phyloP scores from a whole-genome alignment of 176 grass and related monocot genomes.

The Guadua angustifolia region DNA sequence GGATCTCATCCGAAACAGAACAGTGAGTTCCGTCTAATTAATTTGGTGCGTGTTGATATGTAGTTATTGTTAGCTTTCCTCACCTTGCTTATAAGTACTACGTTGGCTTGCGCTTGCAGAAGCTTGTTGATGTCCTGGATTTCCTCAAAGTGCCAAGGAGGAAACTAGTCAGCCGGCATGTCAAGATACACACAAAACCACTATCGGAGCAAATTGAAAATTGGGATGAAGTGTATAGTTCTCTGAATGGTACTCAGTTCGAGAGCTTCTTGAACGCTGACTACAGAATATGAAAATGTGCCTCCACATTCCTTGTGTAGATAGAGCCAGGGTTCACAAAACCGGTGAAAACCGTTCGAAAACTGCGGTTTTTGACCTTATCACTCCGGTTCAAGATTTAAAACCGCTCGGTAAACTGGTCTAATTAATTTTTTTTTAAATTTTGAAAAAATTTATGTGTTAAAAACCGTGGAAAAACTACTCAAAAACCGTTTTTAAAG shows the following conservation, averaged over 20 bases:
- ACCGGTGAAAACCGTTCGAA: too few relatives aligned
- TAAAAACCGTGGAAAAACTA: too few relatives aligned
- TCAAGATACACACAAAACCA: slow-evolving; percentile 83
- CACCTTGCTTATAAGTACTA: slow-evolving; percentile 7
- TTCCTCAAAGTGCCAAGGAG: slow-evolving; percentile 65
- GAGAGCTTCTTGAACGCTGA: slow-evolving; percentile 76
- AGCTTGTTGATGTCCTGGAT: slow-evolving; percentile 69
- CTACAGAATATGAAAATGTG: slow-evolving; percentile 51
- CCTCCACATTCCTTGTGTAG: slow-evolving; percentile 25
- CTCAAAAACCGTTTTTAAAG: too few relatives aligned
- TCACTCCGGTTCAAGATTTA: too few relatives aligned
- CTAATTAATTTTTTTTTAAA: too few relatives aligned
- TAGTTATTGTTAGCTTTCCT: not conserved
- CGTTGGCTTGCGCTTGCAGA: slow-evolving; percentile 46
- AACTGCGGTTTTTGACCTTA: too few relatives aligned
- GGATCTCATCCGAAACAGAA: slow-evolving; percentile 70
- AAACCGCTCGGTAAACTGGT: too few relatives aligned
- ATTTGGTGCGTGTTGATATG: not conserved
- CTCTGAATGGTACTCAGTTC: slow-evolving; percentile 72
- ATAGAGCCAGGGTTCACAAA: too few relatives aligned
- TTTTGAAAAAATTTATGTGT: too few relatives aligned
- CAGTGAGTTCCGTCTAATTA: slow-evolving; percentile 54
- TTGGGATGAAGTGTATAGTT: slow-evolving; percentile 73
- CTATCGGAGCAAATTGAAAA: slow-evolving; percentile 72
- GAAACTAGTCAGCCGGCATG: slow-evolving; percentile 66